Base-by-base conservation (phyloP, 169 alveolate genomes). In the Nephromyces sp. region DNA sequence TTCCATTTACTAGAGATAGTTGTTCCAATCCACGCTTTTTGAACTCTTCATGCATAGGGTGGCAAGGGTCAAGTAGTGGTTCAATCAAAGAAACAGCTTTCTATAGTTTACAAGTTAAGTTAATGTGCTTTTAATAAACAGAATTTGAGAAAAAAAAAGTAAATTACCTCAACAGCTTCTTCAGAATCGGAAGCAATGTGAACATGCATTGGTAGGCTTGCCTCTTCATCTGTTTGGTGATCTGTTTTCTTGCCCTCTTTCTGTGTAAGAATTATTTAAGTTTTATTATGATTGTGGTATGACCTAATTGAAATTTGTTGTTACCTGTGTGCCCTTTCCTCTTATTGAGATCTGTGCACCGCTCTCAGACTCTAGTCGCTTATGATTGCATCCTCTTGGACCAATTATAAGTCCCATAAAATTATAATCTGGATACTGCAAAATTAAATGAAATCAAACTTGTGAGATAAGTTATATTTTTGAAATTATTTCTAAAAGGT, bases 361-460 rank as follows among this genome's bases (percentile, higher is more conserved):
- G 4, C 68, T 57, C 68, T 71, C 74, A 1, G 66, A 68, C 69
- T 72, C 75, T 34, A 80, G 72, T 24, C 80, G 74, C 57, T 80
- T 80, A 88, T 94, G 98, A 74, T 94, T 92, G 75, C 94, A 91
- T 15, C 98, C 98, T 62, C 97, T 82, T 3, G 97, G 97, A 1
- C 98, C 98, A 53, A 94, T 90, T 70, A 94, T 91, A 69, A 94
- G 84, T 0, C 96, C 96, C 93, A 94, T 92, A 84, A 92, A 94
- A 82, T 92, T 92, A 80, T 90, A 88, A 65, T 92, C 95, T 1
- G 96, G 96, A 72, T 91, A 92, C 85, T 72, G 72, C 61, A 72
- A 66, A 72, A 0, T 33, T 8, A 5, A 31, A 35, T 21, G 66
- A 4, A 52, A 33, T 28, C 15, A 2, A 1, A 71, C 2, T 24